Conservation (phyloP, 2,329 filamentous ascomycete species). For the Pezicula neosporulosa region DNA sequence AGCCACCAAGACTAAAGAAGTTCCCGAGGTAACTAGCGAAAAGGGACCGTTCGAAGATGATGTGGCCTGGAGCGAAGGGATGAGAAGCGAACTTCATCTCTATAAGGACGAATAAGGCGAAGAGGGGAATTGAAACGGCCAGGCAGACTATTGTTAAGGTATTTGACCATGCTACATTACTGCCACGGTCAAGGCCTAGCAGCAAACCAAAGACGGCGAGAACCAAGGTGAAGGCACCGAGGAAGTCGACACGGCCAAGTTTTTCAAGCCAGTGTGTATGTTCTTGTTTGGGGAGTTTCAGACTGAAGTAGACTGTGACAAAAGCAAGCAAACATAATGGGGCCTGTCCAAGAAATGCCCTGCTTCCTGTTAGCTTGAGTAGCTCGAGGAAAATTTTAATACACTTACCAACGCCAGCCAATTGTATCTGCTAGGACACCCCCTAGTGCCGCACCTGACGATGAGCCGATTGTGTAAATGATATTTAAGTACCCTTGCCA, state of each 20-base stretch:
- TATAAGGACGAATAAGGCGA: constrained; percentile 63
- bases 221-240: constrained; percentile 65
- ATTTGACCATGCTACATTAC: constrained; percentile 66
- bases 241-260: constrained; percentile 66
- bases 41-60: constrained; percentile 66
- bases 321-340: constrained; percentile 67
- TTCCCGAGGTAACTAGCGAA: constrained; percentile 68
- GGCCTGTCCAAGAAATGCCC: constrained; percentile 69
- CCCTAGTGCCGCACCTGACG: constrained; percentile 66
- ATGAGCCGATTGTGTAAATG: constrained; percentile 65
- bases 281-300: constrained; percentile 57
- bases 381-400: constrained; percentile 1
- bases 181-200: constrained; percentile 68
- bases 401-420: constrained; percentile 67
- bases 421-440: constrained; percentile 70
- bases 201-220: constrained; percentile 63
- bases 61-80: constrained; percentile 71
- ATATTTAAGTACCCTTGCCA: constrained; percentile 76
- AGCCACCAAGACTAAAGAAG: constrained; percentile 64
- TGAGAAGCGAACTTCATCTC: constrained; percentile 65
- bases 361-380: constrained; percentile 23
- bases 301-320: constrained; percentile 55
- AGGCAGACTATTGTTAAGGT: constrained; percentile 56
- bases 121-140: constrained; percentile 52
- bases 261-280: constrained; percentile 62